phyloP scores from a whole-genome alignment of 2,329 filamentous ascomycete genomes.

The Thermothelomyces thermophilus region DNA sequence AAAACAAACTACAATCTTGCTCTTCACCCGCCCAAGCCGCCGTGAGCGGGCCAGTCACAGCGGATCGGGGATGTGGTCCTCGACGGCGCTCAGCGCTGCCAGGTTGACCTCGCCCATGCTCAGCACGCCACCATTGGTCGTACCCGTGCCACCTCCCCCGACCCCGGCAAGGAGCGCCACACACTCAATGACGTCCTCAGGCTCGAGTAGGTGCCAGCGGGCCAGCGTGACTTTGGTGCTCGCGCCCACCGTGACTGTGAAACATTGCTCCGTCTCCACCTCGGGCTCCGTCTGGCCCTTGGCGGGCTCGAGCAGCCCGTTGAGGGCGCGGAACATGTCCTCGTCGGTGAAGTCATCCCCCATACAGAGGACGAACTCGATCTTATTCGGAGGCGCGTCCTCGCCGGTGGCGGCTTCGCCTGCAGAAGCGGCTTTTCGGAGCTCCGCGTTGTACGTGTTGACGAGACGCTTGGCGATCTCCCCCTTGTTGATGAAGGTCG shows the following conservation, averaged over 20 bases:
- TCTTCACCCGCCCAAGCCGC: neutral
- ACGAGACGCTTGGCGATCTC: constrained; percentile 86
- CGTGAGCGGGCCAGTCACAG: neutral
- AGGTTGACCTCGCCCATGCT: constrained; percentile 49
- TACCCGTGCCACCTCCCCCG: constrained; percentile 26
- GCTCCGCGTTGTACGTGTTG: constrained; percentile 55
- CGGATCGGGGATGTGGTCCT: constrained; percentile 38
- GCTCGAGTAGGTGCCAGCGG: constrained; percentile 83
- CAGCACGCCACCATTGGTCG: constrained; percentile 31
- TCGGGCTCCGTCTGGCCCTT: constrained; percentile 31
- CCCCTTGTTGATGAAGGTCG: constrained; percentile 95
- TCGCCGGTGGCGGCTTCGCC: constrained; percentile 19
- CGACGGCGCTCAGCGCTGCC: constrained; percentile 47
- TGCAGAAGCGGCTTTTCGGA: constrained; percentile 4
- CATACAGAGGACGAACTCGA: constrained; percentile 83
- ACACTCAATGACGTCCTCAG: constrained; percentile 74
- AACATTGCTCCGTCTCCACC: constrained; percentile 61
- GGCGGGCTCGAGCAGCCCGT: constrained; percentile 40
- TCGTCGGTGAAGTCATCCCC: constrained; percentile 98
- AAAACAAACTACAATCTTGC: constrained; percentile 5
- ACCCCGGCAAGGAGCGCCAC: constrained; percentile 50
- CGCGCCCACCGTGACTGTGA: constrained; percentile 85
- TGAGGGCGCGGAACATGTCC: constrained; percentile 86
- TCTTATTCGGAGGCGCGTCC: constrained; percentile 40
- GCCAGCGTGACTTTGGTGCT: constrained; percentile 89